phyloP scores from a whole-genome alignment of 768 basidiomycete species.

The Leccinellum luteum region DNA sequence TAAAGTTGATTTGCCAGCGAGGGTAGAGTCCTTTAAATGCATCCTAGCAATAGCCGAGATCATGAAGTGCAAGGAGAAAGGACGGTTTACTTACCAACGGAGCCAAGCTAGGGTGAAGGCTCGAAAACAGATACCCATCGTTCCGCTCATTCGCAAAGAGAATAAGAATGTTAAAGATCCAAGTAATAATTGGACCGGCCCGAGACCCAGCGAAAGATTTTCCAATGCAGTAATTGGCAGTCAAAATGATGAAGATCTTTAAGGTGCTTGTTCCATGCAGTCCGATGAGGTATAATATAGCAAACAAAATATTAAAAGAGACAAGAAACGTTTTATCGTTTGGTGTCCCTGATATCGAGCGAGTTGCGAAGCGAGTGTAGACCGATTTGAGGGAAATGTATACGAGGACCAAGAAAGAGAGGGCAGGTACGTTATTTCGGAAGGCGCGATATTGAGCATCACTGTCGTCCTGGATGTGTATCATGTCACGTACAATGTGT shows the following conservation, averaged over 20 bases:
- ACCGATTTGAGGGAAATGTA: constrained; percentile 57
- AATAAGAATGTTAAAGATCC: constrained; percentile 73
- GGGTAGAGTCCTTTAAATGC: constrained; percentile 72
- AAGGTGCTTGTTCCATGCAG: constrained; percentile 80
- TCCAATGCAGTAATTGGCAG: constrained; percentile 65
- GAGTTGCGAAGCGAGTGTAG: constrained; percentile 36
- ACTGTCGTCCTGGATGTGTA: constrained; percentile 74
- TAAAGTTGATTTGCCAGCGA: constrained; percentile 92
- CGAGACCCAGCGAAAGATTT: constrained; percentile 43
- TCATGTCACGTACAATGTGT: background rate
- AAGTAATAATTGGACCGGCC: constrained; percentile 55
- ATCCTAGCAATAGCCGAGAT: constrained; percentile 46
- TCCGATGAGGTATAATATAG: constrained; percentile 59
- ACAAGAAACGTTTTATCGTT: constrained; percentile 39
- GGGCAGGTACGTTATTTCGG: constrained; percentile 70
- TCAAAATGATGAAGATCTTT: constrained; percentile 75
- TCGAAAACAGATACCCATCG: constrained; percentile 68
- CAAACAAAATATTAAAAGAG: constrained; percentile 59
- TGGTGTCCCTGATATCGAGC: constrained; percentile 25
- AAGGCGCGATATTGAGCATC: constrained; percentile 91
- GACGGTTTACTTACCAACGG: constrained; percentile 51
- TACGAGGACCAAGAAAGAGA: constrained; percentile 46
- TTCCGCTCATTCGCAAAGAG: constrained; percentile 76
- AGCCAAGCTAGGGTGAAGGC: constrained; percentile 51
- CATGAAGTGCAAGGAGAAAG: background rate